Evolutionary conservation across 805 yeast genomes (phyloP).

Genomic region (Blastobotrys terrestris): DNA sequence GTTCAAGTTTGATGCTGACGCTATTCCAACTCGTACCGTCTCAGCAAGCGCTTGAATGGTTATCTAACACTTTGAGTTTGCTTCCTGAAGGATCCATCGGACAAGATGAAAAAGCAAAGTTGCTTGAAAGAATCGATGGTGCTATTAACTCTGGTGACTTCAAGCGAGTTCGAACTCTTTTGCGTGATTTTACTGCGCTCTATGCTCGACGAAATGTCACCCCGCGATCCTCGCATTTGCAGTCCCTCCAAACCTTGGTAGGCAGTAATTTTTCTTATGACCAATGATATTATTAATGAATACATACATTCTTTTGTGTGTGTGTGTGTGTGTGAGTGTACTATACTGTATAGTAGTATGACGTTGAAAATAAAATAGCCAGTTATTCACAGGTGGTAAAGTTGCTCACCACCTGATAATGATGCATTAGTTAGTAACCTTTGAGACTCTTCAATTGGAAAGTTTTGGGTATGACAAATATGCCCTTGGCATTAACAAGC

Average conservation of each 20-base stretch:
- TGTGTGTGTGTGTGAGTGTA: too few species aligned
- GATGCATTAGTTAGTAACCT: neutral
- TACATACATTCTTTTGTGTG: too few species aligned
- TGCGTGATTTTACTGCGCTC: slow-evolving; percentile 78
- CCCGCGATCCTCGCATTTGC: slow-evolving; percentile 30
- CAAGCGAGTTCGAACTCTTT: slow-evolving; percentile 62
- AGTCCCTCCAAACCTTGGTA: neutral
- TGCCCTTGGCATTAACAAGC: slow-evolving; percentile 37
- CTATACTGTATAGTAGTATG: neutral
- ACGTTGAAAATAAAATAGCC: neutral
- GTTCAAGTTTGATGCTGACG: slow-evolving; percentile 66
- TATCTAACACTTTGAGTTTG: slow-evolving; percentile 45
- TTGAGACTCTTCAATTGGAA: neutral
- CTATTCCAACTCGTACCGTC: slow-evolving; percentile 41
- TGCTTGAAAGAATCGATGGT: slow-evolving; percentile 34
- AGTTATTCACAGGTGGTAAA: too few species aligned
- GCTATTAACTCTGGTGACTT: slow-evolving; percentile 52
- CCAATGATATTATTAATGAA: neutral
- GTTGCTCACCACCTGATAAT: too few species aligned
- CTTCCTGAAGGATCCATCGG: slow-evolving; percentile 63
- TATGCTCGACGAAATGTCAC: slow-evolving; percentile 69
- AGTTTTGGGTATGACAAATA: slow-evolving; percentile 8
- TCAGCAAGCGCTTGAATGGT: slow-evolving; percentile 53
- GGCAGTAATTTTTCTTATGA: neutral
- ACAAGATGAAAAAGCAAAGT: slow-evolving; percentile 59